A percentile compares a stretch with the other conserved stretches of the same genome.
phyloP scores from a whole-genome alignment of 345 rosid genomes.

The Firmiana major region DNA sequence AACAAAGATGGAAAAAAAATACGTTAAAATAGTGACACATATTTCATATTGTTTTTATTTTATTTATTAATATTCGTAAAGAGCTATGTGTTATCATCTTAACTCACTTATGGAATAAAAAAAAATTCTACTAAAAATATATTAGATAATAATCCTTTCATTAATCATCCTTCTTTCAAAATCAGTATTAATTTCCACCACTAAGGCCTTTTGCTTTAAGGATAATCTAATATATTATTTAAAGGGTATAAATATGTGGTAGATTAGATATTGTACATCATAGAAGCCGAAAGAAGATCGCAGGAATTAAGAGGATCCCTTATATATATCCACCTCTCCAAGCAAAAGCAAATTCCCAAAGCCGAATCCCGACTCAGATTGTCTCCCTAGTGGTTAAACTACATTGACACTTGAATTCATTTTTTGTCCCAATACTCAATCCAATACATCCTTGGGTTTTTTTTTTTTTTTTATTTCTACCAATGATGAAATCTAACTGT shows the following conservation, averaged over 20 bases:
- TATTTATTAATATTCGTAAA: too few relatives aligned
- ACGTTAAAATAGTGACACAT: too few relatives aligned
- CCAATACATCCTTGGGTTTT: background rate
- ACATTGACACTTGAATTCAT: background rate
- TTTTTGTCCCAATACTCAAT: background rate
- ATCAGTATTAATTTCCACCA: background rate
- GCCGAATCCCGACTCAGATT: conserved; percentile 1
- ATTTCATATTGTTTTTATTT: too few relatives aligned
- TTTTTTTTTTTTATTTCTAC: too few relatives aligned
- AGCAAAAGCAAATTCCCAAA: background rate
- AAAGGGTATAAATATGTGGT: background rate
- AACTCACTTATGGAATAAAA: too few relatives aligned
- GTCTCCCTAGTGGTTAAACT: background rate
- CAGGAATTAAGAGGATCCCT: background rate
- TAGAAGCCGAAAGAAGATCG: background rate
- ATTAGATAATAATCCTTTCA: too few relatives aligned
- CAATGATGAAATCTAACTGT: too few relatives aligned
- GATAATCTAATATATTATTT: background rate
- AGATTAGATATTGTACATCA: background rate
- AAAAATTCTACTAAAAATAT: too few relatives aligned
- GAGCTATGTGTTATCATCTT: too few relatives aligned
- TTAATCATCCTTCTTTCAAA: background rate
- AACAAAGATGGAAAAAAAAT: too few relatives aligned
- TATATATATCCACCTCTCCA: background rate
- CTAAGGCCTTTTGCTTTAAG: background rate